A percentile compares a stretch with the other conserved stretches of the same genome.
These are phyloP conservation scores for Penicillium taxi DNA, from an alignment of 495 filamentous ascomycete species.

Conservation along the genomic window DNA sequence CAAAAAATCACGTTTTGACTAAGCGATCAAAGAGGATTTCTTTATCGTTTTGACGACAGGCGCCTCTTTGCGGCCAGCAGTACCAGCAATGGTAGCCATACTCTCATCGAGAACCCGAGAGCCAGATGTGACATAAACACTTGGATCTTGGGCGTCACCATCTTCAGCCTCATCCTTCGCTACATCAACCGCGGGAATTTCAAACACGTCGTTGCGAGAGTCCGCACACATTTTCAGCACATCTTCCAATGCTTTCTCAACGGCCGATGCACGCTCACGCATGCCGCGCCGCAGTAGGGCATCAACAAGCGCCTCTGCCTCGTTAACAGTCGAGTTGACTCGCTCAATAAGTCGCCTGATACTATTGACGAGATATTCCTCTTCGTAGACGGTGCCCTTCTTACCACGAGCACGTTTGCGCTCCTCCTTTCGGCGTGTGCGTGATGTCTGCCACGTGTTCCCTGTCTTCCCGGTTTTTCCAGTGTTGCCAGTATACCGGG, in stretches of 20 bases:
- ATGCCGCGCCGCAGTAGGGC: conserved; percentile 71
- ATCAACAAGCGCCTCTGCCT: conserved; percentile 64
- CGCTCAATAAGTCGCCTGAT: conserved; percentile 77
- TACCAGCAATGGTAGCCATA: conserved; percentile 23
- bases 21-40: conserved; percentile 50
- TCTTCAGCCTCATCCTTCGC: conserved; percentile 12
- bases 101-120: conserved; percentile 36
- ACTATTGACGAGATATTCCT: conserved; percentile 88
- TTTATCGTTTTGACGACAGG: conserved; percentile 40
- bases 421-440: conserved; percentile 80
- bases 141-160: conserved; percentile 15
- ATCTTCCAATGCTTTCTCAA: conserved; percentile 64
- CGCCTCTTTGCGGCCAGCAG: conserved; percentile 20
- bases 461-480: too few relatives aligned
- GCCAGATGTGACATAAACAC: conserved; percentile 25
- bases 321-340: conserved; percentile 59
- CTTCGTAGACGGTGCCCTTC: conserved; percentile 95
- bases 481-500: conserved; percentile 82
- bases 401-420: conserved; percentile 89
- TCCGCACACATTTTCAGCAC: conserved; percentile 58
- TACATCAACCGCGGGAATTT: conserved; percentile 9
- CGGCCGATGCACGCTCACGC: conserved; percentile 73
- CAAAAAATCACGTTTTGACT: not conserved
- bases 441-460: conserved; percentile 65
- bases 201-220: conserved; percentile 63